Conservation (phyloP, 2,329 filamentous ascomycete species). For the Endothia cerciana region DNA sequence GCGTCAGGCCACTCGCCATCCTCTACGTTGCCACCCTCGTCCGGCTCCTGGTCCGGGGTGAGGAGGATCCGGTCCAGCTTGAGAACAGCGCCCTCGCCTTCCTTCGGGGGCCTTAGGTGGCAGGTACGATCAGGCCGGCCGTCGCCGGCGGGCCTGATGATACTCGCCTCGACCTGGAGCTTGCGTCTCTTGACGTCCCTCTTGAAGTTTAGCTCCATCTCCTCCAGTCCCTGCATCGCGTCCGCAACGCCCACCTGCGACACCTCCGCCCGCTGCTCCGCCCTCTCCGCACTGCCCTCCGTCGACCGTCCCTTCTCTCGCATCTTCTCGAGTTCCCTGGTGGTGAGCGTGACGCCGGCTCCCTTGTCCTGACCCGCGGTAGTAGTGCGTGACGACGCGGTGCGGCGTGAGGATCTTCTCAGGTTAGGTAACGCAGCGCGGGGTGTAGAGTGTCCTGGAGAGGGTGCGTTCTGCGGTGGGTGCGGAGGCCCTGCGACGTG, state of each 20-base stretch:
- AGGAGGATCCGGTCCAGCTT: constrained; percentile 31
- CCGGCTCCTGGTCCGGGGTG: constrained; percentile 33
- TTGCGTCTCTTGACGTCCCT: constrained; percentile 51
- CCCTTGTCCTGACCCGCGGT: neutral
- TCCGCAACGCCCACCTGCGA: constrained; percentile 40
- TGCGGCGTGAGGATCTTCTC: constrained; percentile 22
- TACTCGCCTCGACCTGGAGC: constrained; percentile 48
- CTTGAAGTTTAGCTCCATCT: constrained; percentile 54
- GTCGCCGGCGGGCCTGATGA: constrained; percentile 30
- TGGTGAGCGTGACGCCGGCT: neutral
- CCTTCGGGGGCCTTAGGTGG: neutral
- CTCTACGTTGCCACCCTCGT: constrained; percentile 30
- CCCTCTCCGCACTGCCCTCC: neutral
- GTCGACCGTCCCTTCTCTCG: neutral
- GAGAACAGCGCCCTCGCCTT: constrained; percentile 15
- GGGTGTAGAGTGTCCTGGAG: neutral
- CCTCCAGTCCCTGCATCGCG: constrained; percentile 49
- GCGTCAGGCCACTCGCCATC: constrained; percentile 18
- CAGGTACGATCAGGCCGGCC: constrained; percentile 2
- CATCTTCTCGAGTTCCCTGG: neutral
- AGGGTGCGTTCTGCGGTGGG: neutral
- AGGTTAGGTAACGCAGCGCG: neutral
- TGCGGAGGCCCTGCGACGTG: neutral
- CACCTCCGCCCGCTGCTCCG: neutral
- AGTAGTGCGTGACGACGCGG: neutral